These are phyloP conservation scores for Prosopis cineraria DNA, from an alignment of 306 rosid species.

Conservation along the genomic window DNA sequence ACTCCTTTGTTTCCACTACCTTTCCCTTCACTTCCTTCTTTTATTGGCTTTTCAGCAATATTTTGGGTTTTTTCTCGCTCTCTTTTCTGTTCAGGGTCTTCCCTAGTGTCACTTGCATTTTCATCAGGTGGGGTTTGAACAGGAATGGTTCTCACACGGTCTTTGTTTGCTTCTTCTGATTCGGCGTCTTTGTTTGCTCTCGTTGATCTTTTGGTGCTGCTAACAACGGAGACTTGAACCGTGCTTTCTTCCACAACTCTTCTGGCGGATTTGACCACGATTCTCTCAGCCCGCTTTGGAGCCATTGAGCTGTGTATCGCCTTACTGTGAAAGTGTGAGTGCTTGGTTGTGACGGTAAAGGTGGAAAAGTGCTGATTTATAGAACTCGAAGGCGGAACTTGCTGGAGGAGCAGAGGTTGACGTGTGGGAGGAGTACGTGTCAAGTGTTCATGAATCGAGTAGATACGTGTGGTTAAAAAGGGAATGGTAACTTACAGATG, in stretches of 20 bases:
- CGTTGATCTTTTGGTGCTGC: conserved; percentile 26
- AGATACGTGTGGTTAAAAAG: conserved; percentile 8
- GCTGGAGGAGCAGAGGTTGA: not conserved
- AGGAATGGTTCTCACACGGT: conserved; percentile 34
- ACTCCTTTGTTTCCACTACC: conserved; percentile 7
- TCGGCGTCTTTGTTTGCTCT: conserved; percentile 5
- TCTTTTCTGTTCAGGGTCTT: conserved; percentile 15
- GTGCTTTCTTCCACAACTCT: conserved; percentile 35
- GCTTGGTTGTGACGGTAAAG: conserved; percentile 6
- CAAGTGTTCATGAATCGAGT: not conserved
- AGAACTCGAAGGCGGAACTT: not conserved
- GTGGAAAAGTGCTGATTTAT: not conserved
- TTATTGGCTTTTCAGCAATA: not conserved
- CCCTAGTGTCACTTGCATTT: not conserved
- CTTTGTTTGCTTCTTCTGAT: conserved; percentile 15
- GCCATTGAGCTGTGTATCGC: conserved; percentile 35
- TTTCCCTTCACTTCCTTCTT: not conserved
- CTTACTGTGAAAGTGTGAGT: not conserved
- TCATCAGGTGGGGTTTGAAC: conserved; percentile 23
- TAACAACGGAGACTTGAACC: conserved; percentile 41
- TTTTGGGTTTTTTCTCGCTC: not conserved
- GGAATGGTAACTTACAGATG: not conserved
- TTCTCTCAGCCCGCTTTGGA: conserved; percentile 46
- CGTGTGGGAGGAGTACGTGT: not conserved
- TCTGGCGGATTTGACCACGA: conserved; percentile 44